phyloP scores from a whole-genome alignment of 2,329 filamentous ascomycete genomes.

The Alternaria brassicae region DNA sequence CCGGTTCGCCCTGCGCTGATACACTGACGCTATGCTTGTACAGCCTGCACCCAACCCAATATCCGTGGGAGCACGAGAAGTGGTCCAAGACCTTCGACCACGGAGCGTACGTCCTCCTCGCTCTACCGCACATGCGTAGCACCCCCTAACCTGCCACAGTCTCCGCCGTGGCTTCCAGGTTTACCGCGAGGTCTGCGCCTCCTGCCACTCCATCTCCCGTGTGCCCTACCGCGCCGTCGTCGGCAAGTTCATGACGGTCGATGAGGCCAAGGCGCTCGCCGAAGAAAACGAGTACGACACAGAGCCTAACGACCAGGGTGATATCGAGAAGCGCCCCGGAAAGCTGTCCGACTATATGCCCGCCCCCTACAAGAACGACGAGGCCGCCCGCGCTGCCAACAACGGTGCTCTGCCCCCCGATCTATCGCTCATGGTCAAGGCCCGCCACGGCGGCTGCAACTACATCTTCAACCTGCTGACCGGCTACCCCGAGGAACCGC shows the following conservation, averaged over 20 bases:
- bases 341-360: conserved; percentile 99
- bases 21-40: conserved; percentile 33
- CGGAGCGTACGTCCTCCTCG: conserved; percentile 74
- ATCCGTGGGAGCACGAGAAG: conserved; percentile 95
- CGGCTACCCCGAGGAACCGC: conserved; percentile 95
- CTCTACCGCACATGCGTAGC: neutral
- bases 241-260: conserved; percentile 89
- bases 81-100: conserved; percentile 97
- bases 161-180: conserved; percentile 99
- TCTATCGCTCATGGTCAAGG: conserved; percentile 97
- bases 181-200: conserved; percentile 97
- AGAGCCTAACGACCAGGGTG: conserved; percentile 96
- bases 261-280: conserved; percentile 95
- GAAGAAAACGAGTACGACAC: conserved; percentile 99
- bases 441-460: conserved; percentile 94
- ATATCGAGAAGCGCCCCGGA: conserved; percentile 97
- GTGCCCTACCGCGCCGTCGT: conserved; percentile 93
- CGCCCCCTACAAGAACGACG: conserved; percentile 96
- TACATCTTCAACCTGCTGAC: conserved; percentile 98
- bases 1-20: conserved; percentile 37
- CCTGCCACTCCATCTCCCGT: conserved; percentile 95
- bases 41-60: conserved; percentile 89
- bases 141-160: conserved; percentile 55
- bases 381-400: conserved; percentile 97
- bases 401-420: conserved; percentile 97